phyloP scores from a whole-genome alignment of 306 rosid species.

The Quercus suber region DNA sequence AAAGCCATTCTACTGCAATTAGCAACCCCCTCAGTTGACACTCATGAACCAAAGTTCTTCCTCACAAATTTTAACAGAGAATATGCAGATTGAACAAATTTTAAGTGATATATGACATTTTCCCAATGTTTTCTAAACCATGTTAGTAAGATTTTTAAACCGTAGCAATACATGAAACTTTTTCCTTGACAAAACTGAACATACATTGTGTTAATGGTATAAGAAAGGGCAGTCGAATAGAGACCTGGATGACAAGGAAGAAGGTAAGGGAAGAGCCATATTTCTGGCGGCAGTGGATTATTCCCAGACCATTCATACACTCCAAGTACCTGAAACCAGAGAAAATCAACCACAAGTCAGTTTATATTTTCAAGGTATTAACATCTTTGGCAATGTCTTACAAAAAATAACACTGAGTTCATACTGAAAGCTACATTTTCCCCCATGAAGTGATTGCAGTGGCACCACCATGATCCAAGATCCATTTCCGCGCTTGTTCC shows the following conservation, averaged over 20 bases:
- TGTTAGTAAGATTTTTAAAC: not conserved
- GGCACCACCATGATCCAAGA: slow-evolving; percentile 84
- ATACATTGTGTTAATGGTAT: not conserved
- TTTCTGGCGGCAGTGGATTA: slow-evolving; percentile 93
- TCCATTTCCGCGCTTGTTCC: slow-evolving; percentile 69
- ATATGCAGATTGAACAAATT: not conserved
- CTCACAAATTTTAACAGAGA: not conserved
- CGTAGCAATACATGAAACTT: not conserved
- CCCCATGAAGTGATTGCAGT: slow-evolving; percentile 80
- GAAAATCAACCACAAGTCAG: slow-evolving; percentile 1
- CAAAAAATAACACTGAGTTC: slow-evolving; percentile 22
- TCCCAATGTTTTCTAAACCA: not conserved
- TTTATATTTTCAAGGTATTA: not conserved
- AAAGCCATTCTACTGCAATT: not conserved
- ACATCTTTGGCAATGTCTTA: not conserved
- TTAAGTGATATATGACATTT: not conserved
- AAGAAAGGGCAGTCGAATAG: not conserved
- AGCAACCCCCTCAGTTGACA: not conserved
- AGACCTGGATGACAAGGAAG: slow-evolving; percentile 88
- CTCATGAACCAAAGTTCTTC: slow-evolving; percentile 6
- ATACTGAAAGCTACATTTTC: slow-evolving; percentile 94
- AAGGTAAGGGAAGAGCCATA: slow-evolving; percentile 80
- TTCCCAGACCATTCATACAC: slow-evolving; percentile 91
- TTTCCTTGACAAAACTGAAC: not conserved
- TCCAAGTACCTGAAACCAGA: slow-evolving; percentile 64